Evolutionary conservation across 768 basidiomycete species (phyloP), one percentile per base, ranked within the genome.

Genomic region (Leucogyrophana mollusca): DNA sequence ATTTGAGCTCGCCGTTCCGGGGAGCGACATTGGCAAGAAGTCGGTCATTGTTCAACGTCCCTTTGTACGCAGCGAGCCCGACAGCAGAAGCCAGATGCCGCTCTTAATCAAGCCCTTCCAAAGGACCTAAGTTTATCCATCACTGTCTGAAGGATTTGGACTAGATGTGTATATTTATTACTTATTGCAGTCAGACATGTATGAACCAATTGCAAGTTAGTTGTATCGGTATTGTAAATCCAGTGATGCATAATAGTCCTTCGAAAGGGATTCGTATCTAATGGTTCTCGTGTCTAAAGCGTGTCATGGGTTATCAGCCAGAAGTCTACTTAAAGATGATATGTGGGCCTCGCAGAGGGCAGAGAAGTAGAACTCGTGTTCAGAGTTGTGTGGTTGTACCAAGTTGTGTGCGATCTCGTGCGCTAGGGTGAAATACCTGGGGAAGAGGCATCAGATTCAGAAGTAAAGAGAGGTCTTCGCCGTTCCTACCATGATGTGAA

Each of bases 331-430:
- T 17, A 84, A 65, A 16, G 64, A 57, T 41, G 72, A 52, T 21
- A 85, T 59, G 57, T 77, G 75, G 25, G 74, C 77, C 66, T 96
- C 90, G 52, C 88, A 90, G 16, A 97, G 87, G 5, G 89, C 83
- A 22, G 91, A 91, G 57, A 95, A 94, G 64, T 91, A 96, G 64
- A 96, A 97, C 52, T 93, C 91, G 53, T 95, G 94, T 59, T 94
- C 86, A 1, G 90, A 84, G 62, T 95, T 94, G 57, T 96, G 94
- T 0, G 82, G 79, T 34, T 82, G 75, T 13, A 94, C 85, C 2
- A 96, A 71, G 58, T 95, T 97, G 66, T 97, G 94, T 8, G 90
- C 90, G 54, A 93, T 88, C 59, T 93, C 93, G 61, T 96, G 95
- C 0, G 94, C 93, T 11, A 96, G 74, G 1, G 88, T 85, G 58